These are phyloP conservation scores for Raffaelea albimanens DNA, from an alignment of 2,329 filamentous ascomycete genomes.

Conservation along the genomic window DNA sequence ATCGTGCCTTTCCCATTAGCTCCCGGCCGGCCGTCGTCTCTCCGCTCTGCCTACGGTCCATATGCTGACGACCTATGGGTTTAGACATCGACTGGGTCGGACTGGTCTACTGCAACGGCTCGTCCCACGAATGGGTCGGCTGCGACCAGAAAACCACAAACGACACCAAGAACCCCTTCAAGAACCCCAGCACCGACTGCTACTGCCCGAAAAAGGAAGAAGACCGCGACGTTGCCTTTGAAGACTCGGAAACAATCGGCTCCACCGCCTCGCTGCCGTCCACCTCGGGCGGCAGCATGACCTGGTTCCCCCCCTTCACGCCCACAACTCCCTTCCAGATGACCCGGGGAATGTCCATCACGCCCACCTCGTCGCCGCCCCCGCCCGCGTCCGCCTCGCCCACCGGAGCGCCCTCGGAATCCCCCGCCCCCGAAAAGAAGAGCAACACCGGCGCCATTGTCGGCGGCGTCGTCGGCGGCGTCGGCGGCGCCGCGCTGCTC, in stretches of 20 bases:
- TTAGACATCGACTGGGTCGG: slow-evolving; percentile 22
- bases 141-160: slow-evolving; percentile 19
- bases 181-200: slow-evolving; percentile 15
- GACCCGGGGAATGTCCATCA: not conserved
- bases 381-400: slow-evolving; percentile 4
- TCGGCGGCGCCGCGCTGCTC: not conserved
- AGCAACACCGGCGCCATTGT: slow-evolving; percentile 11
- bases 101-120: slow-evolving; percentile 24
- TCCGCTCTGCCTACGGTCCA: no score
- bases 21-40: no score
- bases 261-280: slow-evolving; percentile 20
- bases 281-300: slow-evolving; percentile 16
- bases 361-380: not conserved
- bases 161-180: slow-evolving; percentile 13
- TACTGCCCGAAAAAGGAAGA: slow-evolving; percentile 18
- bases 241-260: slow-evolving; percentile 15
- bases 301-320: slow-evolving; percentile 15
- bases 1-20: no score
- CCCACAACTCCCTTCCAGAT: slow-evolving; percentile 10
- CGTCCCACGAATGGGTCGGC: slow-evolving; percentile 20
- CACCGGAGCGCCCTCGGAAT: not conserved
- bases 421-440: slow-evolving; percentile 11
- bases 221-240: slow-evolving; percentile 17
- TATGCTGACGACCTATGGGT: no score
- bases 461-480: slow-evolving; percentile 8